Evolutionary conservation across 768 basidiomycete genomes (phyloP).

Genomic region (Psilocybe sp.): DNA sequence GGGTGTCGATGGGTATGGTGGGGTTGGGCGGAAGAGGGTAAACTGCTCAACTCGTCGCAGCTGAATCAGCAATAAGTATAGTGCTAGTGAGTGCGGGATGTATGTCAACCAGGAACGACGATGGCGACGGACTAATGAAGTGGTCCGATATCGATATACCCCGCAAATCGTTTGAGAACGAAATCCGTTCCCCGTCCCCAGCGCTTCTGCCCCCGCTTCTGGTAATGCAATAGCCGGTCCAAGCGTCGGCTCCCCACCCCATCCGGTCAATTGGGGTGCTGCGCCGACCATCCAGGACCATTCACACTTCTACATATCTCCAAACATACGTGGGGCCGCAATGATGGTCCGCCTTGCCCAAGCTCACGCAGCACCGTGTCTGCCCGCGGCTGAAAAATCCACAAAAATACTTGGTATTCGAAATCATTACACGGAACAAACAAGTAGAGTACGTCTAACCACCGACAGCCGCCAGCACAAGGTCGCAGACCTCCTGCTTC

Average conservation of each 20-base stretch:
- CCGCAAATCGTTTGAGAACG: background rate
- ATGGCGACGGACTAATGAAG: no score
- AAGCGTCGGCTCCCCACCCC: constrained; percentile 5
- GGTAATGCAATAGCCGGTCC: constrained; percentile 5
- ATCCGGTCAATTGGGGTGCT: background rate
- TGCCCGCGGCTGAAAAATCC: background rate
- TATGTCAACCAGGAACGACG: no score
- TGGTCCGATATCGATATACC: background rate
- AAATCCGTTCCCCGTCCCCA: no score
- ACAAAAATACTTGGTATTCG: background rate
- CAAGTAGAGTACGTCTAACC: constrained; percentile 36
- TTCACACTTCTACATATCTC: no score
- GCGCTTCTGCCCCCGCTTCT: background rate
- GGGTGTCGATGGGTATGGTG: background rate
- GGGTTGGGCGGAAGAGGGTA: constrained; percentile 6
- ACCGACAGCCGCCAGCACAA: constrained; percentile 89
- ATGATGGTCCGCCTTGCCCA: background rate
- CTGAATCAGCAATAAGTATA: background rate
- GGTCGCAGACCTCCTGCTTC: constrained; percentile 77
- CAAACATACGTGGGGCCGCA: no score
- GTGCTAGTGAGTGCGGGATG: no score
- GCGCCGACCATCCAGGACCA: background rate
- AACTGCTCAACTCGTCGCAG: constrained; percentile 1
- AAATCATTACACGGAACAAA: background rate
- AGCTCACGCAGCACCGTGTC: background rate